Base-by-base conservation (phyloP, 2,329 filamentous ascomycete species). In the Apiospora sp. region DNA sequence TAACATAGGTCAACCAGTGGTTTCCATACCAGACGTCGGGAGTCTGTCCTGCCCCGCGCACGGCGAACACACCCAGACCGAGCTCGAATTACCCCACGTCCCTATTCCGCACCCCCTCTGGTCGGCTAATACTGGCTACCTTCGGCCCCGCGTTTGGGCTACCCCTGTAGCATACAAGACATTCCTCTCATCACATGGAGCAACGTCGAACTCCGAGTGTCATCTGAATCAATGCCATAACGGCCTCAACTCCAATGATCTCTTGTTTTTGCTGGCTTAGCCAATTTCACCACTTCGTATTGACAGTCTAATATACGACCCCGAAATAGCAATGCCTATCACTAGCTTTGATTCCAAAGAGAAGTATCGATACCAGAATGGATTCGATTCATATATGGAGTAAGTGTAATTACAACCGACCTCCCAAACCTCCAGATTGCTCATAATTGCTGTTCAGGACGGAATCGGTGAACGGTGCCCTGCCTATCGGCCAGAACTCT, bases 301-400 rank as follows among this genome's bases (percentile, higher is more conserved):
- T 16, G 6, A 8, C 14, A 8, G 30, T 19, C 27, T 3, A 34
- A 58, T 14, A 2, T 4, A 16, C 13, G 30, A 1, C 8, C 16
- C 54, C 3, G 2, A 2, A 30, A 30, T 30, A 2, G 4, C 27
- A 30, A 30, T 30, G 27, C 27, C 27, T 30, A 4, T 30, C 27
- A 30, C 27, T 30, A 30, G 27, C 27, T 30, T 30, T 30, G 27
- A 30, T 30, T 30, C 27, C 27, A 30, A 30, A 30, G 27, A 84
- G 73, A 79, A 78, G 54, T 93, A 93, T 83, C 84, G 82, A 75
- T 93, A 93, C 81, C 89, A 89, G 79, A 92, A 90, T 82, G 92
- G 92, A 77, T 93, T 94, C 82, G 87, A 86, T 77, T 89, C 87
- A 43, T 92, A 93, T 81, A 89, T 92, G 81, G 91, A 93, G 90